Evolutionary conservation across 768 basidiomycete species (phyloP), one percentile per base, ranked within the genome.

Genomic region (Leccinum rimulosum): DNA sequence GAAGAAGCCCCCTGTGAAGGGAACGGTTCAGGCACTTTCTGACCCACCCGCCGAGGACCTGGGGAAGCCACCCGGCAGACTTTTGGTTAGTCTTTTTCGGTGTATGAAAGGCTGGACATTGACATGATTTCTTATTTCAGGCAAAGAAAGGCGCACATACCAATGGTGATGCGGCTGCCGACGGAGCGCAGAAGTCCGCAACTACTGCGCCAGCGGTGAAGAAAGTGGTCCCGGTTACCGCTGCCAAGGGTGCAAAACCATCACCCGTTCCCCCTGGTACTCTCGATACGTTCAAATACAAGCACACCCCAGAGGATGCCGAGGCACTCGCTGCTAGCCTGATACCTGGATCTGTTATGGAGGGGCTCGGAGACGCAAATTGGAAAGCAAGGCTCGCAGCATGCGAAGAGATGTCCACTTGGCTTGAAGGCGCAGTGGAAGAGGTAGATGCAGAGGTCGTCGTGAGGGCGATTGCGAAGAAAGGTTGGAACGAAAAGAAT

Each of bases 401-500:
- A 7, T 78, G 95, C 25, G 95, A 97, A 56, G 91, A 90, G 69
- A 82, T 98, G 85, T 79, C 82, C 2, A 74, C 77, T 5, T 98
- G 97, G 96, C 75, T 94, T 5, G 87, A 93, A 59, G 82, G 79
- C 1, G 80, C 82, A 30, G 81, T 85, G 12, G 79, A 82, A 35
- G 77, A 80, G 0, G 75, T 91, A 1, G 96, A 99, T 64, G 86
- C 89, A 12, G 97, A 99, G 73, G 85, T 99, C 5, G 67, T 99
- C 38, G 84, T 98, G 19, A 82, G 96, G 27, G 87, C 90, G 64
- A 75, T 98, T 59, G 87, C 84, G 4, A 98, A 96, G 79, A 93
- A 91, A 63, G 94, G 95, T 3, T 98, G 94, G 95, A 83, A 81
- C n/a, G 97, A 99, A 77, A 98, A 97, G 80, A 99, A 98, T 68